Percentiles rank a stretch among this genome's conserved stretches.
phyloP scores from a whole-genome alignment of 495 filamentous ascomycete species.

The Apodospora peruviana region DNA sequence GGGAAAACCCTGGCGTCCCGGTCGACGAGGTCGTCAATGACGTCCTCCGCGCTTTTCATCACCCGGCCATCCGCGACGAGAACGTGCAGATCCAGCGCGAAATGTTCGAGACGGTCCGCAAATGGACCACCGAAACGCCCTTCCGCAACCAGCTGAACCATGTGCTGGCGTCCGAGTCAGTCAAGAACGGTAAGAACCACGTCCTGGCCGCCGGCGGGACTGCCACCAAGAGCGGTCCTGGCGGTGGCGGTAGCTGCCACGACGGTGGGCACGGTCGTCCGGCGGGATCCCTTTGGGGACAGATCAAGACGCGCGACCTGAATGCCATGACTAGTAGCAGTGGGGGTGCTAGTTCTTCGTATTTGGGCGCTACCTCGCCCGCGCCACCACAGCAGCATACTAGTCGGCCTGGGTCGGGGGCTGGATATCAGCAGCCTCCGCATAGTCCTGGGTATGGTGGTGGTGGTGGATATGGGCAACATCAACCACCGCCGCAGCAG shows the following conservation, averaged over 20 bases:
- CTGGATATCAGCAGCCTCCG: conserved; percentile 6
- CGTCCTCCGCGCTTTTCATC: conserved; percentile 75
- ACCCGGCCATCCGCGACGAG: conserved; percentile 72
- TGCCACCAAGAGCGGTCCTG: conserved; percentile 13
- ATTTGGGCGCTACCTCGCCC: conserved; percentile 2
- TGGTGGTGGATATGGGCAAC: neutral
- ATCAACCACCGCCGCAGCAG: neutral
- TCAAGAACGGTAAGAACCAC: conserved; percentile 74
- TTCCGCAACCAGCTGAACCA: conserved; percentile 63
- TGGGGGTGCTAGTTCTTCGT: neutral
- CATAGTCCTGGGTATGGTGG: conserved; percentile 6
- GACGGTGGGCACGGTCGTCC: conserved; percentile 48
- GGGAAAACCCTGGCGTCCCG: conserved; percentile 77
- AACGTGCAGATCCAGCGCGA: conserved; percentile 68
- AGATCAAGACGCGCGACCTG: conserved; percentile 28
- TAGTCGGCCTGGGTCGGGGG: neutral
- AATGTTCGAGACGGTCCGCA: conserved; percentile 79
- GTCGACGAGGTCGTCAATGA: conserved; percentile 76
- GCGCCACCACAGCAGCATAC: conserved; percentile 3
- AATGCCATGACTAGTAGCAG: neutral
- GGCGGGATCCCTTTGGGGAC: conserved; percentile 45
- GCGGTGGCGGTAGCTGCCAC: conserved; percentile 31
- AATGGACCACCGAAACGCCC: conserved; percentile 63
- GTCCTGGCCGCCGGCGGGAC: conserved; percentile 15
- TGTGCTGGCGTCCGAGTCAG: conserved; percentile 72